These are phyloP conservation scores for Abortiporus biennis DNA, from an alignment of 1,284 basidiomycete species.

Conservation along the genomic window DNA sequence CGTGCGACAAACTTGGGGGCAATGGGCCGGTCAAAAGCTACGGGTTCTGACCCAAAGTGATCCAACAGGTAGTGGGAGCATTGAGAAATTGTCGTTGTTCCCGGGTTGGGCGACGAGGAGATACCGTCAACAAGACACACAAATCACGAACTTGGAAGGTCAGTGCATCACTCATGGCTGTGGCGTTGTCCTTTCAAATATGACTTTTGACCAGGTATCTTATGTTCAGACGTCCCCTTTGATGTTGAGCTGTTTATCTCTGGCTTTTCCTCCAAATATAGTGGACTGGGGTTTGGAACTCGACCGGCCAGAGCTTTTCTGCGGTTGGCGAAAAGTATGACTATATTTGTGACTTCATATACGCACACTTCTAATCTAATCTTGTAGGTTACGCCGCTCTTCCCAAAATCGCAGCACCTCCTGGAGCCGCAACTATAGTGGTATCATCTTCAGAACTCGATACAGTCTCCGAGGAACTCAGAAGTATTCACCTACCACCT, in stretches of 20 bases:
- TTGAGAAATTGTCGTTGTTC: conserved; percentile 31
- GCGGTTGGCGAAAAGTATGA: conserved; percentile 65
- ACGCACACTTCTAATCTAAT: neutral
- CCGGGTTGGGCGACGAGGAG: conserved; percentile 36
- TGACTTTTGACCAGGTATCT: neutral
- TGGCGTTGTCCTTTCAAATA: neutral
- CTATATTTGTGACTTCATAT: neutral
- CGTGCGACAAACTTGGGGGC: conserved; percentile 31
- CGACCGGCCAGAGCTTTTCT: conserved; percentile 75
- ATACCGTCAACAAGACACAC: conserved; percentile 23
- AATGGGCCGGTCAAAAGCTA: conserved; percentile 46
- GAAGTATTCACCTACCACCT: conserved; percentile 8
- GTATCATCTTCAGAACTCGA: neutral
- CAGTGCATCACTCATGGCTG: no score
- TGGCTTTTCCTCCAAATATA: conserved; percentile 65
- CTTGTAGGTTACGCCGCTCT: conserved; percentile 65
- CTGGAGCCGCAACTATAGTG: conserved; percentile 2
- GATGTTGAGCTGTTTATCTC: conserved; percentile 69
- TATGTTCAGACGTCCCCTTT: conserved; percentile 39
- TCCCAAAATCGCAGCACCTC: conserved; percentile 38
- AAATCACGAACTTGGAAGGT: neutral
- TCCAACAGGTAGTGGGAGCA: conserved; percentile 9
- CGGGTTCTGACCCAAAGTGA: conserved; percentile 17
- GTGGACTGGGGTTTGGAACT: conserved; percentile 55
- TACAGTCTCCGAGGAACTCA: neutral